A percentile compares a stretch with the other conserved stretches of the same genome.
These are phyloP conservation scores for Globisporangium canariense DNA, from an alignment of 352 stramenopile species.

Conservation along the genomic window DNA sequence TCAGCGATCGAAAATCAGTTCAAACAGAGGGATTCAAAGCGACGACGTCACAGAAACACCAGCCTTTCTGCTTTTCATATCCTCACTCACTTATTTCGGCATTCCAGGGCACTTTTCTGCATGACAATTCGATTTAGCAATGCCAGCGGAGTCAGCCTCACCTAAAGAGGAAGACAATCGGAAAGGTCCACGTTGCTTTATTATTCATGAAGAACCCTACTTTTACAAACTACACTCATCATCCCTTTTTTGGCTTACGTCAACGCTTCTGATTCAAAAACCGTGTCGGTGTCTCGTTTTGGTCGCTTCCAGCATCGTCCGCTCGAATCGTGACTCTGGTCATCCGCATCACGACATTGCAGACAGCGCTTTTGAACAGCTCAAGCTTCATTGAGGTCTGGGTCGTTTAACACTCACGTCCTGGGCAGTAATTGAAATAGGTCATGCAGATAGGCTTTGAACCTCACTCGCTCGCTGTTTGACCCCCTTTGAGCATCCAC, in stretches of 20 bases:
- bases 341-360: neutral
- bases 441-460: too few relatives aligned
- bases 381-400: too few relatives aligned
- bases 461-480: too few relatives aligned
- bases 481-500: too few relatives aligned
- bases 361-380: neutral
- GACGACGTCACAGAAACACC: neutral
- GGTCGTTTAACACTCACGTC: too few relatives aligned
- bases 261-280: neutral
- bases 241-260: neutral
- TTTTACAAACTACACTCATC: neutral
- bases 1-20: neutral
- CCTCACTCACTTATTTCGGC: neutral
- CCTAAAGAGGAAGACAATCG: too few relatives aligned
- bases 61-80: neutral
- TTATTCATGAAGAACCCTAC: too few relatives aligned
- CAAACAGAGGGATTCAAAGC: too few relatives aligned
- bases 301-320: neutral
- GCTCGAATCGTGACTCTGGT: neutral
- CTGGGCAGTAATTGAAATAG: too few relatives aligned
- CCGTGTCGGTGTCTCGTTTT: neutral
- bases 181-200: too few relatives aligned
- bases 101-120: neutral
- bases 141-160: too few relatives aligned
- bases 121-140: neutral